Percentiles rank a stretch among this genome's conserved stretches.
Evolutionary conservation across 2,329 filamentous ascomycete species (phyloP).

Genomic region (Thermothelomyces thermophilus): DNA sequence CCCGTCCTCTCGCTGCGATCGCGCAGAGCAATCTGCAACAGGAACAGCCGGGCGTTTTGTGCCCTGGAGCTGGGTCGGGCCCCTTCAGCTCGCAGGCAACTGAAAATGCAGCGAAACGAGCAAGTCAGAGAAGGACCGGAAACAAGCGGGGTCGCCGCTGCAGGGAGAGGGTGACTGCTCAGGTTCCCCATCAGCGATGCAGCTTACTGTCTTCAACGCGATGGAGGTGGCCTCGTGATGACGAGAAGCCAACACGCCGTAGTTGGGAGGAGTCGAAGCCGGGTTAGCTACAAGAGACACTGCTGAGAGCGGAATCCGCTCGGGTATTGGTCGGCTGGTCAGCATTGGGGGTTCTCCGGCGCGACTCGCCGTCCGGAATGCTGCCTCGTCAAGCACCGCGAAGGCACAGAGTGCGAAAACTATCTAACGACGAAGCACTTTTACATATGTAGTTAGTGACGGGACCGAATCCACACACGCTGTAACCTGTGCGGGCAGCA

Average conservation of each 20-base stretch:
- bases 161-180: neutral
- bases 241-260: neutral
- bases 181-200: no score
- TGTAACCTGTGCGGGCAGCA: neutral
- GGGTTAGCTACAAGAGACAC: neutral
- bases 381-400: neutral
- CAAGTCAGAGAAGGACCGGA: no score
- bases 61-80: neutral
- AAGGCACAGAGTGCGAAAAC: slow-evolving; percentile 5
- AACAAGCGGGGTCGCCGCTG: no score
- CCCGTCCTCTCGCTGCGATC: neutral
- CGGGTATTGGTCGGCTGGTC: slow-evolving; percentile 7
- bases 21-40: slow-evolving; percentile 1
- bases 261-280: neutral
- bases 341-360: neutral
- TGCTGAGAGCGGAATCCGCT: neutral
- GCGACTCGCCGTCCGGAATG: neutral
- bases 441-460: no score
- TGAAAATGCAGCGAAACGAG: neutral
- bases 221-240: neutral
- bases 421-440: no score
- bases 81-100: neutral
- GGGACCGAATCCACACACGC: neutral
- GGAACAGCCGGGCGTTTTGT: no score
- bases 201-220: neutral